These are phyloP conservation scores for Mucor velutinosus DNA, from an alignment of 371 early-diverging fungal genomes.

Conservation along the genomic window DNA sequence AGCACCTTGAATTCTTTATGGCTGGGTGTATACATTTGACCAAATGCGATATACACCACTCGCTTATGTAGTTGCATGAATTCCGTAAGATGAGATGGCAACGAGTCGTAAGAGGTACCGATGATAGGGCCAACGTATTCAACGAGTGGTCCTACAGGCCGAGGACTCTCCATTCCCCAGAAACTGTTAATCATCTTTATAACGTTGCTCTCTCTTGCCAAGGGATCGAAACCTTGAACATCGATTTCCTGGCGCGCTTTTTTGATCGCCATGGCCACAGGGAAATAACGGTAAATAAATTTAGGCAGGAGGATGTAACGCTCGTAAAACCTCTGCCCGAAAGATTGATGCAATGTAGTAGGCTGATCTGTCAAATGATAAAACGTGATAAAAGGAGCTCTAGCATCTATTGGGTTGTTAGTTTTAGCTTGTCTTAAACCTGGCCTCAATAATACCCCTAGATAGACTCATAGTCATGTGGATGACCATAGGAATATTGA, in stretches of 20 bases:
- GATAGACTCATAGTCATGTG: conserved; percentile 24
- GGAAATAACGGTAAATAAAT: conserved; percentile 8
- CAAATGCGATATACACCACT: conserved; percentile 45
- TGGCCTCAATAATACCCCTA: not conserved
- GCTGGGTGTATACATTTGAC: conserved; percentile 28
- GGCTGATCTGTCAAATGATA: conserved; percentile 1
- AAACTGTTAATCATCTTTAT: conserved; percentile 35
- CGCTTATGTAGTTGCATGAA: conserved; percentile 25
- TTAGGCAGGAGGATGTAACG: conserved; percentile 13
- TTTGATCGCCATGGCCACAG: conserved; percentile 4
- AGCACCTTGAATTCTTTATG: conserved; percentile 13
- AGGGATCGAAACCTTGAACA: conserved; percentile 9
- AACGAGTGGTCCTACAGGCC: conserved; percentile 38
- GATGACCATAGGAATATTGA: conserved; percentile 16
- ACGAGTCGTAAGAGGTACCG: conserved; percentile 3
- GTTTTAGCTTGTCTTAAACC: not conserved
- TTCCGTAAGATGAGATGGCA: not conserved
- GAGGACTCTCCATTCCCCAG: conserved; percentile 32
- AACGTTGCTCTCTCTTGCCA: conserved; percentile 8
- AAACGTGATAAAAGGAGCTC: conserved; percentile 17
- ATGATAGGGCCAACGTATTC: conserved; percentile 43
- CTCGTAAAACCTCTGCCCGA: conserved; percentile 11
- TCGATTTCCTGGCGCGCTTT: conserved; percentile 5
- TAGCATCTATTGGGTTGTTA: conserved; percentile 3
- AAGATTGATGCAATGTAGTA: conserved; percentile 14